phyloP scores from a whole-genome alignment of 345 rosid genomes.

The Lumnitzera racemosa region DNA sequence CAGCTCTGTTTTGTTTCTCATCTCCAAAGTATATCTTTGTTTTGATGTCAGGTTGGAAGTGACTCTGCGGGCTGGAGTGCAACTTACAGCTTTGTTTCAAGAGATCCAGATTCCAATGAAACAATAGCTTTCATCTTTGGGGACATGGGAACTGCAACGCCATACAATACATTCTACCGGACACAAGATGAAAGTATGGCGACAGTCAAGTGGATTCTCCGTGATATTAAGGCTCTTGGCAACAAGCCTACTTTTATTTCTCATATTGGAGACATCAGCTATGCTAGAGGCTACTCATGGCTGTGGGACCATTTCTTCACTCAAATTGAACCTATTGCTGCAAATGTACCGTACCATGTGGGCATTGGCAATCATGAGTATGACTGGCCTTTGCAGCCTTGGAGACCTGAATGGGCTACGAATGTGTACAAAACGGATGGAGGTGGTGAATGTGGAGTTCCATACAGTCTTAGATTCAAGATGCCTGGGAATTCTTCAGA shows the following conservation, averaged over 20 bases:
- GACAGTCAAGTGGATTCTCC: constrained; percentile 80
- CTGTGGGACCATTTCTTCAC: constrained; percentile 85
- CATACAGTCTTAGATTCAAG: constrained; percentile 77
- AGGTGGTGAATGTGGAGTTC: constrained; percentile 95
- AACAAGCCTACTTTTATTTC: constrained; percentile 64
- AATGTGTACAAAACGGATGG: constrained; percentile 61
- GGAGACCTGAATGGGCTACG: constrained; percentile 83
- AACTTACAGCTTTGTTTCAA: constrained; percentile 56
- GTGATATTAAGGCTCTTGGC: constrained; percentile 64
- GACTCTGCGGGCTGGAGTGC: constrained; percentile 72
- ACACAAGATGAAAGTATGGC: constrained; percentile 76
- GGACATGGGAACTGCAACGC: constrained; percentile 83
- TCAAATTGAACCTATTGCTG: constrained; percentile 70
- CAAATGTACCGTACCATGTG: constrained; percentile 74
- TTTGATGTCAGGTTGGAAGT: constrained; percentile 63
- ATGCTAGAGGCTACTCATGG: constrained; percentile 85
- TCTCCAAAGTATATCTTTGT: neutral
- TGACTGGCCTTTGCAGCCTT: constrained; percentile 89
- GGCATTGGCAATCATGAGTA: constrained; percentile 95
- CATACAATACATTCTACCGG: constrained; percentile 62
- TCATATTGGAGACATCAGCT: constrained; percentile 90
- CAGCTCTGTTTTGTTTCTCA: too few relatives aligned
- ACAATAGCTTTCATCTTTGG: constrained; percentile 76
- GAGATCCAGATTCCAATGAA: constrained; percentile 41
- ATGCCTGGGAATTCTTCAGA: constrained; percentile 92